phyloP scores from a whole-genome alignment of 345 rosid species.

The Populus simonii region DNA sequence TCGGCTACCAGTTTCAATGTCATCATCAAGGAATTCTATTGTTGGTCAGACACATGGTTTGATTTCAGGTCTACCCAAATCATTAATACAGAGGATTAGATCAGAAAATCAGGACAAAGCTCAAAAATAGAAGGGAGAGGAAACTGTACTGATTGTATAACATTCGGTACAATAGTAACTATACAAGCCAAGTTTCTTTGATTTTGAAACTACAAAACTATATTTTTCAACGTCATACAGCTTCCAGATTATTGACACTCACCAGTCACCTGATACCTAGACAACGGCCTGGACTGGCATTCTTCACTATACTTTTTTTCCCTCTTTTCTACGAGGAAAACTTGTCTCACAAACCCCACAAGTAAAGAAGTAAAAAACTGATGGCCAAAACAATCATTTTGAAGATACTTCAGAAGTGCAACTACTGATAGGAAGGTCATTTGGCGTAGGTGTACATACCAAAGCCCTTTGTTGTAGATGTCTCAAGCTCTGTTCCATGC shows the following conservation, averaged over 20 bases:
- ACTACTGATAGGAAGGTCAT: constrained; percentile 53
- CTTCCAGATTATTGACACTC: constrained; percentile 34
- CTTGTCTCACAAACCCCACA: constrained; percentile 21
- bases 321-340: constrained; percentile 27
- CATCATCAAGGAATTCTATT: not conserved
- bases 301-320: constrained; percentile 26
- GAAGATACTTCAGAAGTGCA: constrained; percentile 52
- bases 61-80: not conserved
- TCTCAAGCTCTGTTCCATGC: constrained; percentile 97
- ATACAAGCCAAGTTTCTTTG: constrained; percentile 29
- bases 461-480: constrained; percentile 93
- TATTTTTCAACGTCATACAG: constrained; percentile 4
- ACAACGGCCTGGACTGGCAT: constrained; percentile 80
- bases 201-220: constrained; percentile 21
- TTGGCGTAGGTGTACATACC: constrained; percentile 60
- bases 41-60: not conserved
- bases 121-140: not conserved
- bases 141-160: constrained; percentile 15
- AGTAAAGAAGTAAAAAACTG: not conserved
- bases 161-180: constrained; percentile 26
- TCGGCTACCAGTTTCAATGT: not conserved
- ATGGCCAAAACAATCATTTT: constrained; percentile 29
- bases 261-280: constrained; percentile 77
- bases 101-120: not conserved
- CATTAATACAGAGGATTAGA: not conserved